Evolutionary conservation across 179 eudicot species (phyloP).

Genomic region (Silene noctiflora): DNA sequence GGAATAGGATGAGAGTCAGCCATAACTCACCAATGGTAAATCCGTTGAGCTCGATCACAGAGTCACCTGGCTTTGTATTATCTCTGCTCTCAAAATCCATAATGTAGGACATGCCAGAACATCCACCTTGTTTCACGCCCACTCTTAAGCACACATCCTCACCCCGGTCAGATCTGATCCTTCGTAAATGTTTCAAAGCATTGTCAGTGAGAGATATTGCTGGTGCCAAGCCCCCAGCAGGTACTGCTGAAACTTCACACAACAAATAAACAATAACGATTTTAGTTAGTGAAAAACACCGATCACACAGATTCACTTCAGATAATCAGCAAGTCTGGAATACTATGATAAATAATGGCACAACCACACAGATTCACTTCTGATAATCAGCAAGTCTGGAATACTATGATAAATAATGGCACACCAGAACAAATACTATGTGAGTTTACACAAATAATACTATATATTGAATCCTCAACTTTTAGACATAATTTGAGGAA

Average conservation of each 20-base stretch:
- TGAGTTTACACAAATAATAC: not conserved
- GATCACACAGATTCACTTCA: not conserved
- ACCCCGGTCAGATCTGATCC: constrained; percentile 65
- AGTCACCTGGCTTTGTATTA: constrained; percentile 72
- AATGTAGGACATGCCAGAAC: constrained; percentile 96
- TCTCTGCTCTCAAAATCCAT: constrained; percentile 95
- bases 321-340: not conserved
- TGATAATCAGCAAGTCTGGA: not conserved
- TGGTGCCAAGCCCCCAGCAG: constrained; percentile 72
- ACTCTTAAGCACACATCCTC: constrained; percentile 87
- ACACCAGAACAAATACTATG: not conserved
- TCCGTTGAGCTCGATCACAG: constrained; percentile 72
- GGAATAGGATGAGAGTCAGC: not conserved
- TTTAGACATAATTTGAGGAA: too few relatives aligned
- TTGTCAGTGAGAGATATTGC: constrained; percentile 70
- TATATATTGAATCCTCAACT: too few relatives aligned
- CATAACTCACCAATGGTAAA: constrained; percentile 68
- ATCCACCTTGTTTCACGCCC: constrained; percentile 98
- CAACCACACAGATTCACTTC: not conserved
- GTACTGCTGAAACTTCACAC: constrained; percentile 29
- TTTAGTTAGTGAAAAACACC: not conserved
- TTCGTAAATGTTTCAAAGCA: constrained; percentile 84
- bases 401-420: not conserved
- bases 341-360: not conserved
- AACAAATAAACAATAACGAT: not conserved